These are phyloP conservation scores for Trichoderma simmonsii DNA, from an alignment of 2,329 filamentous ascomycete genomes.

Conservation along the genomic window DNA sequence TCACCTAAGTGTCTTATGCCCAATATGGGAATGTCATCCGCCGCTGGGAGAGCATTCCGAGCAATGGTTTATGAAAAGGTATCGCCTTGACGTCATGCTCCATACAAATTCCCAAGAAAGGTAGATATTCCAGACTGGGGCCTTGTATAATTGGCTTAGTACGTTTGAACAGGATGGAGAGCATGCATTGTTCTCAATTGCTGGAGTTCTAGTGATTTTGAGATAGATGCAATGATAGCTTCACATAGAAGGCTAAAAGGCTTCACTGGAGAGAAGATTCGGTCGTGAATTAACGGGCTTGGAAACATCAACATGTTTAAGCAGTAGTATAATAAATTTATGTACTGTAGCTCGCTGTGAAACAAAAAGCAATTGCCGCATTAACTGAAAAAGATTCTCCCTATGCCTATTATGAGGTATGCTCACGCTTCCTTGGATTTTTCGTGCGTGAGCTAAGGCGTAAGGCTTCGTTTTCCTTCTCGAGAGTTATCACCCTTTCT, in stretches of 20 bases:
- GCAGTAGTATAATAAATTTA: neutral
- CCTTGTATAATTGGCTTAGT: too few relatives aligned
- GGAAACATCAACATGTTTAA: neutral
- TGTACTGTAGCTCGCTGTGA: neutral
- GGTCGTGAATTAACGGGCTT: neutral
- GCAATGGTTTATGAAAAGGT: neutral
- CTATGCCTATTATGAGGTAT: neutral
- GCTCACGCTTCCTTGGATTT: constrained; percentile 2
- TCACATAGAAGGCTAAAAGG: too few relatives aligned
- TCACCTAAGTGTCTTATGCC: neutral
- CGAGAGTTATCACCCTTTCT: neutral
- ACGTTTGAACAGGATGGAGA: neutral
- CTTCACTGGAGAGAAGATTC: neutral
- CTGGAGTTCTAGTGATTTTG: neutral
- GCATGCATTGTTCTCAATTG: neutral
- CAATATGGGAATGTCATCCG: neutral
- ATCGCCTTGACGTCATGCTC: neutral
- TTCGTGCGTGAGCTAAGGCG: neutral
- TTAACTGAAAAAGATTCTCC: neutral
- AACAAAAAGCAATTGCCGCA: neutral
- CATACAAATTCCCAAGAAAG: neutral
- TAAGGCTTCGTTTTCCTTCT: neutral
- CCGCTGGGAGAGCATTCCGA: neutral
- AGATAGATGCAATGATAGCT: neutral
- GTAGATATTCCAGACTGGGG: neutral